Evolutionary conservation across 1,139 yeast genomes (phyloP).

Genomic region (Taphrina communis): DNA sequence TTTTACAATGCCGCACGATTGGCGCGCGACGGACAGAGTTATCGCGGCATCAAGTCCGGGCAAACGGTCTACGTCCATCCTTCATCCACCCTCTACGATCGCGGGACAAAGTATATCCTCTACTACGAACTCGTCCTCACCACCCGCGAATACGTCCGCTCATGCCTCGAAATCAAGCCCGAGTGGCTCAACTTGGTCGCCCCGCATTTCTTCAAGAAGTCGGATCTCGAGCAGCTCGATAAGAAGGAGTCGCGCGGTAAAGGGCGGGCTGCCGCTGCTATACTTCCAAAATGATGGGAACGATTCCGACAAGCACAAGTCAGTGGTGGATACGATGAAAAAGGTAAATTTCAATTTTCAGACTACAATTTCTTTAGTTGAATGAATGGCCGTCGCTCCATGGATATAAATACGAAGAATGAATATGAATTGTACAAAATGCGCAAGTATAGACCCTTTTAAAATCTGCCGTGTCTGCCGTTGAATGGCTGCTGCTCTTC

Average conservation of each 20-base stretch:
- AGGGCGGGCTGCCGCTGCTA: background rate
- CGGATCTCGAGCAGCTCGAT: constrained; percentile 48
- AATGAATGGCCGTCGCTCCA: constrained; percentile 7
- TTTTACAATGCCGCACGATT: constrained; percentile 79
- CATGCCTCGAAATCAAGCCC: constrained; percentile 73
- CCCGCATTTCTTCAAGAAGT: constrained; percentile 60
- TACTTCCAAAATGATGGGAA: background rate
- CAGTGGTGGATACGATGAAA: background rate
- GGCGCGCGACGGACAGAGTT: constrained; percentile 73
- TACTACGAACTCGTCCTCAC: constrained; percentile 88
- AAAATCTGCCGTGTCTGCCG: constrained; percentile 7
- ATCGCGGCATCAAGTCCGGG: constrained; percentile 64
- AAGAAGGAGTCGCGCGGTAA: constrained; percentile 15
- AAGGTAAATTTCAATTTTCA: too few species aligned
- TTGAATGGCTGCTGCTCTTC: background rate
- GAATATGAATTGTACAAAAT: background rate
- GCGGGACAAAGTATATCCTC: constrained; percentile 69
- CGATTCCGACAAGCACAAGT: background rate
- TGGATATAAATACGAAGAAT: background rate
- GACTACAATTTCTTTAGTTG: background rate
- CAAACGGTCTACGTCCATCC: constrained; percentile 84
- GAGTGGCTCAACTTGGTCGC: constrained; percentile 71
- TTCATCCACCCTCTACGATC: constrained; percentile 66
- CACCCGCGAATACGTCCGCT: constrained; percentile 85
- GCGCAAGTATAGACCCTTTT: too few species aligned